These are phyloP conservation scores for Fusarium tanahbumbuense DNA, from an alignment of 2,329 filamentous ascomycete species.

Conservation along the genomic window DNA sequence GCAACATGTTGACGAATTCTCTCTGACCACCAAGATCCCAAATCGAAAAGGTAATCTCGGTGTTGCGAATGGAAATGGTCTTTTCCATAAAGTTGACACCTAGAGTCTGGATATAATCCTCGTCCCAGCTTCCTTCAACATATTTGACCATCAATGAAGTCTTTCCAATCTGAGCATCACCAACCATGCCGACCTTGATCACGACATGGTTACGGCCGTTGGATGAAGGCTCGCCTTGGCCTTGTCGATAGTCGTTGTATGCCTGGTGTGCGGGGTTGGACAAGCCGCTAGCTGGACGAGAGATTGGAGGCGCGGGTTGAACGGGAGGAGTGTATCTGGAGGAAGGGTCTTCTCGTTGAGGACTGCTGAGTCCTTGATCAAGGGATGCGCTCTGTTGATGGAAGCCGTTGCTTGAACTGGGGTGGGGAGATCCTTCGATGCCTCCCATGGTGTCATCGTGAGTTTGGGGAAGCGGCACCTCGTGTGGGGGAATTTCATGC, in stretches of 20 bases:
- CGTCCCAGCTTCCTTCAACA: conserved; percentile 98
- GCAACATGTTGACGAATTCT: conserved; percentile 99
- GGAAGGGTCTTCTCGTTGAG: conserved; percentile 54
- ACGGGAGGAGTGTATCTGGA: conserved; percentile 61
- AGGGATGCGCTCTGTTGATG: conserved; percentile 61
- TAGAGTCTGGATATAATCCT: conserved; percentile 98
- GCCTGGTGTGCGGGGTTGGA: conserved; percentile 57
- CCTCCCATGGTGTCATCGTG: conserved; percentile 64
- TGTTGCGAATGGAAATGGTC: conserved; percentile 99
- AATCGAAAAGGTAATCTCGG: conserved; percentile 99
- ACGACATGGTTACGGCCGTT: conserved; percentile 80
- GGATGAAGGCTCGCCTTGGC: conserved; percentile 49
- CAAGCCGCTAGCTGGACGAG: conserved; percentile 67
- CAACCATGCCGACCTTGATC: conserved; percentile 99
- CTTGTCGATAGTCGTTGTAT: conserved; percentile 60
- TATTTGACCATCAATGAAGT: conserved; percentile 99
- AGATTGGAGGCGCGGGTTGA: conserved; percentile 58
- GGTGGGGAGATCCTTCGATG: conserved; percentile 61
- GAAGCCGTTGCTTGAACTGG: conserved; percentile 52
- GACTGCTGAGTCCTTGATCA: conserved; percentile 58
- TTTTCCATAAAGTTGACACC: conserved; percentile 99
- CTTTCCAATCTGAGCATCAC: conserved; percentile 98
- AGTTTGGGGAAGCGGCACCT: conserved; percentile 20
- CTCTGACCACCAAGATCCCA: conserved; percentile 98
- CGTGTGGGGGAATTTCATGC: conserved; percentile 49